These are phyloP conservation scores for Fistulina hepatica DNA, from an alignment of 1,284 basidiomycete species.

Conservation along the genomic window DNA sequence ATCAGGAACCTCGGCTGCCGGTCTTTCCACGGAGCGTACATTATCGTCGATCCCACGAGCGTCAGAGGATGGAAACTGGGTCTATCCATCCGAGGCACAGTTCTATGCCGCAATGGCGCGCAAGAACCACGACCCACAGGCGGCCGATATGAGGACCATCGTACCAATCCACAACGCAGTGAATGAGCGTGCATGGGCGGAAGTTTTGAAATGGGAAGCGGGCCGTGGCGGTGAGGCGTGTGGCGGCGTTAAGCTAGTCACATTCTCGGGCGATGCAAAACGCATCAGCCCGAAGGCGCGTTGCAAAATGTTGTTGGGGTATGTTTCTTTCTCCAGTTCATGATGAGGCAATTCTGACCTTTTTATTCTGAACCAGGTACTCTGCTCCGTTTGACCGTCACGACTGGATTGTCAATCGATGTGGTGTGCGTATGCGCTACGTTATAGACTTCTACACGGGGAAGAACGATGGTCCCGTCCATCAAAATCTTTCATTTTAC, in stretches of 20 bases:
- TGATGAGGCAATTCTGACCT: neutral
- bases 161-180: constrained; percentile 99
- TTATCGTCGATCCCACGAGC: constrained; percentile 81
- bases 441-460: constrained; percentile 99
- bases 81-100: constrained; percentile 96
- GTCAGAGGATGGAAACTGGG: constrained; percentile 65
- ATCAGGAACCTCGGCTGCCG: constrained; percentile 8
- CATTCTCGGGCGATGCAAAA: constrained; percentile 72
- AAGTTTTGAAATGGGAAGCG: constrained; percentile 85
- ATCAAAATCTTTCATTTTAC: too few species aligned
- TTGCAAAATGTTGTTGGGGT: constrained; percentile 81
- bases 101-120: constrained; percentile 94
- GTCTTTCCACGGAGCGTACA: constrained; percentile 61
- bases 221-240: constrained; percentile 71
- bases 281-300: constrained; percentile 76
- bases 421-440: constrained; percentile 82
- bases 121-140: constrained; percentile 80
- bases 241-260: constrained; percentile 77
- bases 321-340: constrained; percentile 22
- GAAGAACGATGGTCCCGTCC: constrained; percentile 33
- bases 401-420: constrained; percentile 94
- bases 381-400: constrained; percentile 93
- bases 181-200: constrained; percentile 92
- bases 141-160: constrained; percentile 86
- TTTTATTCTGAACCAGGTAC: constrained; percentile 47